A percentile compares a stretch with the other conserved stretches of the same genome.
Conservation (phyloP, 495 filamentous ascomycete species). For the Daldinia grandis region DNA sequence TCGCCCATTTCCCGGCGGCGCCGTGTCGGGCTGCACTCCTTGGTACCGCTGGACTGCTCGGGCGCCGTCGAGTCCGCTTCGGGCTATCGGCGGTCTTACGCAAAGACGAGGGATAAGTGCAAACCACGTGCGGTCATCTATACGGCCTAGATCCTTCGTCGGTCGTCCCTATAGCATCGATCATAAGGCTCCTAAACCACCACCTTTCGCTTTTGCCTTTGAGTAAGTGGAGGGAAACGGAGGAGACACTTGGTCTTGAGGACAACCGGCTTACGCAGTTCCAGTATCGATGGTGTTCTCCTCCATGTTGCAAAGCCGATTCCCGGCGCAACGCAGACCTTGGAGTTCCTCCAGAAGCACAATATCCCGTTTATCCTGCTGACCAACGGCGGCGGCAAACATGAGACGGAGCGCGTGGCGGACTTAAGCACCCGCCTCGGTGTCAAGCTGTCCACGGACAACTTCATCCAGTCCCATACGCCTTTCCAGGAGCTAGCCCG, state of each 20-base stretch:
- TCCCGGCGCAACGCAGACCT: slow-evolving; percentile 78
- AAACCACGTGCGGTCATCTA: neutral
- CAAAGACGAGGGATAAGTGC: slow-evolving; percentile 1
- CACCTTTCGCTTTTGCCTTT: slow-evolving; percentile 79
- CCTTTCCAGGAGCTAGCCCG: slow-evolving; percentile 69
- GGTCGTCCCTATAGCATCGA: slow-evolving; percentile 19
- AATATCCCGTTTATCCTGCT: slow-evolving; percentile 84
- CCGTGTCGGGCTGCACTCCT: slow-evolving; percentile 19
- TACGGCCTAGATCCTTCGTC: neutral
- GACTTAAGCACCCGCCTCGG: slow-evolving; percentile 69
- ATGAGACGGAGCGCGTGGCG: slow-evolving; percentile 73
- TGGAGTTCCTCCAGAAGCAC: slow-evolving; percentile 74
- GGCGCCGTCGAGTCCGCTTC: slow-evolving; percentile 17
- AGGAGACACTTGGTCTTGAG: neutral
- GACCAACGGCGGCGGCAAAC: slow-evolving; percentile 87
- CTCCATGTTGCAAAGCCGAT: slow-evolving; percentile 83
- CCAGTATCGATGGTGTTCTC: slow-evolving; percentile 94
- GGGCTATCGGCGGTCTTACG: neutral
- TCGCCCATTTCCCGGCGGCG: slow-evolving; percentile 8
- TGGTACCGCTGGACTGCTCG: slow-evolving; percentile 24
- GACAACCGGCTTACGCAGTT: slow-evolving; percentile 18
- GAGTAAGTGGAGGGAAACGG: slow-evolving; percentile 66
- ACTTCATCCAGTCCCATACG: slow-evolving; percentile 87
- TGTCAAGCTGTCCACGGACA: slow-evolving; percentile 66
- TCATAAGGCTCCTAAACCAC: slow-evolving; percentile 20